These are phyloP conservation scores for Pythium sp. DNA, from an alignment of 352 stramenopile genomes.

Conservation along the genomic window DNA sequence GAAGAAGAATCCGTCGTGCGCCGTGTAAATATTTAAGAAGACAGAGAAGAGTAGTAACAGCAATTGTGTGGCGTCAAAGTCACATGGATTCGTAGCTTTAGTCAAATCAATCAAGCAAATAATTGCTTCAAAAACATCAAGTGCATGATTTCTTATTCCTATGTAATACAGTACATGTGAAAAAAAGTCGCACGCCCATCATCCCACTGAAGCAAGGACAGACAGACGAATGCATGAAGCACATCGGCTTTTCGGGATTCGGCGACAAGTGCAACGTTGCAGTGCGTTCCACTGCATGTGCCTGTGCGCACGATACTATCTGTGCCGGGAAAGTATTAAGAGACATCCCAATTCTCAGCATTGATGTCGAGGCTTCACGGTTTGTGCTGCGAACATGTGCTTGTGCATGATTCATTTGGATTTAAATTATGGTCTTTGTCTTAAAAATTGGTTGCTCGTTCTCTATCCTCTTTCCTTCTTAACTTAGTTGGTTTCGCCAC, in stretches of 20 bases:
- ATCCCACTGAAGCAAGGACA: not conserved
- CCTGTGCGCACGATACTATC: not conserved
- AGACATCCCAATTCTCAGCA: not conserved
- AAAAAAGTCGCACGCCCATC: not conserved
- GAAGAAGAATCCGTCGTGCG: not conserved
- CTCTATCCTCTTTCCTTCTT: not conserved
- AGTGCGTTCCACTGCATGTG: not conserved
- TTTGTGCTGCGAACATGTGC: no score
- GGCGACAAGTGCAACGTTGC: constrained; percentile 10
- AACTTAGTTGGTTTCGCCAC: constrained; percentile 19
- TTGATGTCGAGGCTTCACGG: not conserved
- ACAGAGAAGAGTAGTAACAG: not conserved
- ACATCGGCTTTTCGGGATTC: constrained; percentile 1
- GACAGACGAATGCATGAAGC: not conserved
- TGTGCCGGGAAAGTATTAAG: constrained; percentile 1
- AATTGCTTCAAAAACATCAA: not conserved
- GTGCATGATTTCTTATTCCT: constrained; percentile 6
- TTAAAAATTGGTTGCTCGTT: not conserved
- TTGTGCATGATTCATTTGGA: not conserved
- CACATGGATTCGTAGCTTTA: not conserved
- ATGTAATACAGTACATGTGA: not conserved
- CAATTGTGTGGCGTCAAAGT: not conserved
- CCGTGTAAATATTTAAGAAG: constrained; percentile 2
- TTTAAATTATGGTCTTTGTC: constrained; percentile 1
- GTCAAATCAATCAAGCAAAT: not conserved